Conservation (phyloP, 768 basidiomycete species). For the Sarcomyxa edulis region DNA sequence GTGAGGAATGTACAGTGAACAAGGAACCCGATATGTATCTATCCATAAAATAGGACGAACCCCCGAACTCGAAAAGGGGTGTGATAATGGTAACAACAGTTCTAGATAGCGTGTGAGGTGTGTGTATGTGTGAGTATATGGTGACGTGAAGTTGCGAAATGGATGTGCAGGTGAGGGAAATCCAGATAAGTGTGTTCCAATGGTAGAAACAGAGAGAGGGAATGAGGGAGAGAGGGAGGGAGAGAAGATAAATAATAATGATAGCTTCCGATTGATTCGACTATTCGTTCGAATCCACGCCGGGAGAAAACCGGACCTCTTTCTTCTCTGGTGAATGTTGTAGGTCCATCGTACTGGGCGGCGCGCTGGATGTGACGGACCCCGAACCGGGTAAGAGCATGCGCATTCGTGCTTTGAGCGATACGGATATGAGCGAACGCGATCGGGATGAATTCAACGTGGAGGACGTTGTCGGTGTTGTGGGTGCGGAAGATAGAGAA, state of each 20-base stretch:
- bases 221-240: too few relatives aligned
- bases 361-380: constrained; percentile 33
- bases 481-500: constrained; percentile 45
- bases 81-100: too few relatives aligned
- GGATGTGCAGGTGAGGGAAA: too few relatives aligned
- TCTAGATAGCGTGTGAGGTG: too few relatives aligned
- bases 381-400: constrained; percentile 42
- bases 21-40: neutral
- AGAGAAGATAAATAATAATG: constrained; percentile 7
- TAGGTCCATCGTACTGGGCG: constrained; percentile 28
- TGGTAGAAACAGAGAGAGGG: too few relatives aligned
- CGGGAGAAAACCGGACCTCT: constrained; percentile 56
- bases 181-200: too few relatives aligned
- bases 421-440: constrained; percentile 12
- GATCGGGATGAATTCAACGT: constrained; percentile 12
- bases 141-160: too few relatives aligned
- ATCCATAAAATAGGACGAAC: neutral
- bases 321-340: constrained; percentile 44
- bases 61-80: too few relatives aligned
- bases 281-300: constrained; percentile 14
- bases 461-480: constrained; percentile 35
- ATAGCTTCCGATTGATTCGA: constrained; percentile 21
- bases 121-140: too few relatives aligned
- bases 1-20: neutral
- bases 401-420: constrained; percentile 9